Conservation (phyloP, 371 early-diverging fungal genomes). For the Synchytrium microbalum region DNA sequence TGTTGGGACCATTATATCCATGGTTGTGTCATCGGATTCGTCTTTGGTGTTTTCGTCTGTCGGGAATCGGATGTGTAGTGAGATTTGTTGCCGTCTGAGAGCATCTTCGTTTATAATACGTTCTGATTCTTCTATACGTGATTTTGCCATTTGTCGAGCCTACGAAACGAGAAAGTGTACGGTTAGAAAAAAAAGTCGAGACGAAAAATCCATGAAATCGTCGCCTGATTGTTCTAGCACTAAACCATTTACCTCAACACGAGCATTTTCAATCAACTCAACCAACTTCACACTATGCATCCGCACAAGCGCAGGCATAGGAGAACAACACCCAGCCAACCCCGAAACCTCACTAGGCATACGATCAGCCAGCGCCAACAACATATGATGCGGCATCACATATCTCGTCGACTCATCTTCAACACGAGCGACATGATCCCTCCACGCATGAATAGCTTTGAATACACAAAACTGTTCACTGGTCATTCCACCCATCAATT, state of each 20-base stretch:
- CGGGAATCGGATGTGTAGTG: too few species aligned
- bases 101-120: neutral
- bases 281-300: conserved; percentile 76
- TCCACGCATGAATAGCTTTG: conserved; percentile 82
- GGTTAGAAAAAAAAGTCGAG: too few species aligned
- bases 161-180: neutral
- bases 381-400: conserved; percentile 85
- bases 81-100: too few species aligned
- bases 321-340: conserved; percentile 72
- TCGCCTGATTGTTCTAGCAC: too few species aligned
- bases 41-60: too few species aligned
- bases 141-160: neutral
- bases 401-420: conserved; percentile 86
- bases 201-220: too few species aligned
- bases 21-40: too few species aligned
- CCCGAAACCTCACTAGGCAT: conserved; percentile 68
- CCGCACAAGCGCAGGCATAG: conserved; percentile 75
- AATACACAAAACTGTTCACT: conserved; percentile 65
- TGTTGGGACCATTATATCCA: too few species aligned
- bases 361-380: conserved; percentile 62
- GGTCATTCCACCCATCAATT: conserved; percentile 33
- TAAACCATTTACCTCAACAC: conserved; percentile 9
- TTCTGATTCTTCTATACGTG: neutral
- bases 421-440: conserved; percentile 80
- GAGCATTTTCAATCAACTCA: conserved; percentile 44